Conservation (phyloP, 352 stramenopile genomes). For the Thalassiosira ordinaria region DNA sequence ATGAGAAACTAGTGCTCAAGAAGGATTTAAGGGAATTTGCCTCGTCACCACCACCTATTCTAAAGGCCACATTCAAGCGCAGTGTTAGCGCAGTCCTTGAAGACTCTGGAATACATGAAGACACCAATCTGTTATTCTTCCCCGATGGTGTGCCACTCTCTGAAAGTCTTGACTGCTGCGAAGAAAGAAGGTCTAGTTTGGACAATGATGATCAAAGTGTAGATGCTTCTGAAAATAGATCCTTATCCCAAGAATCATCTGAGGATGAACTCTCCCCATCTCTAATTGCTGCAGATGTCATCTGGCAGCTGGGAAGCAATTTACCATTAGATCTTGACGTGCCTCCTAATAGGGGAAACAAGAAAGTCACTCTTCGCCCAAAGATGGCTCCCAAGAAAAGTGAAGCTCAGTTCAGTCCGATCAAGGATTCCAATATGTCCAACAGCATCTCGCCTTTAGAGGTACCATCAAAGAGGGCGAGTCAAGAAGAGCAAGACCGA, state of each 20-base stretch:
- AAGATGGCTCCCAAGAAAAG: conserved; percentile 39
- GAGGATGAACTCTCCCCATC: background rate
- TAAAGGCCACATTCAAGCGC: conserved; percentile 40
- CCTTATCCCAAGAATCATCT: conserved; percentile 1
- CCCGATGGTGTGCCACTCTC: conserved; percentile 37
- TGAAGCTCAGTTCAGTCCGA: no score
- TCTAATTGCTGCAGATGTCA: background rate
- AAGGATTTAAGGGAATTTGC: conserved; percentile 15
- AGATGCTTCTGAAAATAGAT: conserved; percentile 9
- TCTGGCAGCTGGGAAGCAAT: conserved; percentile 26
- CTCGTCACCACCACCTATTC: conserved; percentile 34
- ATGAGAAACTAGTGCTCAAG: background rate
- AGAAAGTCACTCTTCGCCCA: conserved; percentile 49
- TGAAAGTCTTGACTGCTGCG: conserved; percentile 12
- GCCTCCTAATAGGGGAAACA: conserved; percentile 19
- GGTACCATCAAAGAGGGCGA: background rate
- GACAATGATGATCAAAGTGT: conserved; percentile 1
- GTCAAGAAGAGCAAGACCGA: background rate
- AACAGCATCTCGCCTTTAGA: background rate
- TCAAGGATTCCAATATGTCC: background rate
- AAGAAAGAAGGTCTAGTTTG: conserved; percentile 16
- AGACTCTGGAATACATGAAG: conserved; percentile 35
- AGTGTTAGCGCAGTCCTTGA: conserved; percentile 37
- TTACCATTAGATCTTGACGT: no score
- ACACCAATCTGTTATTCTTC: conserved; percentile 46